A percentile compares a stretch with the other conserved stretches of the same genome.
These are phyloP conservation scores for Ciborinia camelliae DNA, from an alignment of 2,329 filamentous ascomycete species.

Conservation along the genomic window DNA sequence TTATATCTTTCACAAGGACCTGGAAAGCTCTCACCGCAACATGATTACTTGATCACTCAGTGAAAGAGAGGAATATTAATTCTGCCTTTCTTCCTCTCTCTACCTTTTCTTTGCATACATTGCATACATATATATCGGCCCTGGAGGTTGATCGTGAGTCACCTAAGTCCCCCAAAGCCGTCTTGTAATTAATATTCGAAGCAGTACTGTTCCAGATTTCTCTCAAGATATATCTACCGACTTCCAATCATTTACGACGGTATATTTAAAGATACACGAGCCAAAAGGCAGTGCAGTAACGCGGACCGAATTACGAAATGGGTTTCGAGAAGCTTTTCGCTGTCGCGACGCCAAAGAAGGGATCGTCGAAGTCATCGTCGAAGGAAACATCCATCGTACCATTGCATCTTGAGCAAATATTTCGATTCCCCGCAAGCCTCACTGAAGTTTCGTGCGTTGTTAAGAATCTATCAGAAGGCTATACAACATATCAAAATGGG, in stretches of 20 bases:
- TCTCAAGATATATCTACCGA: not conserved
- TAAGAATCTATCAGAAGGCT: constrained; percentile 19
- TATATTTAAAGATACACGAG: not conserved
- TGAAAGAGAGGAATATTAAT: constrained; percentile 10
- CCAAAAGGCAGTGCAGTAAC: not conserved
- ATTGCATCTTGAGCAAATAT: constrained; percentile 14
- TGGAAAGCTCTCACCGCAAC: constrained; percentile 15
- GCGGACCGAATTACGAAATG: not conserved
- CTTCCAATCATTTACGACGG: not conserved
- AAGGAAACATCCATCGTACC: not conserved
- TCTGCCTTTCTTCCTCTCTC: constrained; percentile 10
- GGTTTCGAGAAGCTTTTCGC: constrained; percentile 17
- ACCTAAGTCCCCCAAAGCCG: too few species aligned
- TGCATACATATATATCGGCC: not conserved
- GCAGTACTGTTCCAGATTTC: not conserved
- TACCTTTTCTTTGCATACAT: not conserved
- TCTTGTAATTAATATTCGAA: constrained; percentile 1
- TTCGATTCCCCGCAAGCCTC: constrained; percentile 14
- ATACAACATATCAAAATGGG: constrained; percentile 20
- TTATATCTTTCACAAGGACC: constrained; percentile 3
- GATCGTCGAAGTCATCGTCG: constrained; percentile 7
- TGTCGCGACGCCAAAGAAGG: constrained; percentile 10
- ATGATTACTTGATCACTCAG: constrained; percentile 14
- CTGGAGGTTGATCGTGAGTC: constrained; percentile 2
- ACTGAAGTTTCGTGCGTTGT: constrained; percentile 17